These are phyloP conservation scores for Mucor racemosus DNA, from an alignment of 371 early-diverging fungal species.

Conservation along the genomic window DNA sequence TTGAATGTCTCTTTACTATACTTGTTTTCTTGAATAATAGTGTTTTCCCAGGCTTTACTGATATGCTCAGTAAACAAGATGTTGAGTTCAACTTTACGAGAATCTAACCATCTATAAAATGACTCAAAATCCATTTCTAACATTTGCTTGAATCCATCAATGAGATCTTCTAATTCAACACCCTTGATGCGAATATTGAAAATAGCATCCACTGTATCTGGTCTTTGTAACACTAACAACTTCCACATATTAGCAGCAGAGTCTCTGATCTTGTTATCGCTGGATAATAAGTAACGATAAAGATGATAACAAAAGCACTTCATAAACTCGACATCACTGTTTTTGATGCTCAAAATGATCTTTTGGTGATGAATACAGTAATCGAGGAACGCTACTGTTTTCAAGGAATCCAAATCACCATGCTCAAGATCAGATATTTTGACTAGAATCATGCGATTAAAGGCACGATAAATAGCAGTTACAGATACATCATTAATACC, in stretches of 20 bases:
- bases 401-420: slow-evolving; percentile 32
- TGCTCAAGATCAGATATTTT: slow-evolving; percentile 54
- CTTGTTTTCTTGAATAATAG: slow-evolving; percentile 57
- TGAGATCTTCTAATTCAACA: slow-evolving; percentile 61
- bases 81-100: slow-evolving; percentile 53
- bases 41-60: slow-evolving; percentile 65
- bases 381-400: slow-evolving; percentile 57
- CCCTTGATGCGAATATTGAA: slow-evolving; percentile 54
- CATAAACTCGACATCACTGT: slow-evolving; percentile 69
- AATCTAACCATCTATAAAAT: slow-evolving; percentile 64
- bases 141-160: slow-evolving; percentile 66
- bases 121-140: slow-evolving; percentile 57
- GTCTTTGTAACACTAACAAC: slow-evolving; percentile 63
- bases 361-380: slow-evolving; percentile 74
- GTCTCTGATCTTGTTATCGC: slow-evolving; percentile 50
- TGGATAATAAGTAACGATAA: slow-evolving; percentile 55
- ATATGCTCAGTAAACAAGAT: slow-evolving; percentile 60
- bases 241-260: slow-evolving; percentile 66
- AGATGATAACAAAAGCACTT: slow-evolving; percentile 69
- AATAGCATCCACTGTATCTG: slow-evolving; percentile 43
- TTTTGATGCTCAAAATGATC: slow-evolving; percentile 60
- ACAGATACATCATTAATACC: slow-evolving; percentile 27
- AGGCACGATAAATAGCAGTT: slow-evolving; percentile 45
- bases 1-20: slow-evolving; percentile 62
- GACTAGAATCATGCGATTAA: slow-evolving; percentile 67